phyloP scores from a whole-genome alignment of 139 green algal species.

The Closterium sp. region DNA sequence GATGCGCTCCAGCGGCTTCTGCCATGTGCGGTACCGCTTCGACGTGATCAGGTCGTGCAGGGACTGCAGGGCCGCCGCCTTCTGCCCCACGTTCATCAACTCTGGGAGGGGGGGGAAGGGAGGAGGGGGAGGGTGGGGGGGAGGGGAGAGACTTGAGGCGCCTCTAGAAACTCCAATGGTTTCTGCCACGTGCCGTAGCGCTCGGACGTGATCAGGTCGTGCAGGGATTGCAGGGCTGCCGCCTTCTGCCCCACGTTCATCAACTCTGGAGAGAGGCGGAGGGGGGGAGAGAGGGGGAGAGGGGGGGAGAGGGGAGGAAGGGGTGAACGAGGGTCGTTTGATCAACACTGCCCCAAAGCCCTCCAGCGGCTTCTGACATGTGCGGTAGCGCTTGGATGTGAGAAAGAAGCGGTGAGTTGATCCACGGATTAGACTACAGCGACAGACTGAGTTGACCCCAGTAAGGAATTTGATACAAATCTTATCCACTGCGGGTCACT shows the following conservation, averaged over 20 bases:
- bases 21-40: slow-evolving; percentile 94
- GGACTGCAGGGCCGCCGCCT: slow-evolving; percentile 75
- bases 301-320: background rate
- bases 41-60: slow-evolving; percentile 96
- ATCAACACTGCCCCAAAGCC: background rate
- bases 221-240: slow-evolving; percentile 82
- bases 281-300: background rate
- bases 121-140: background rate
- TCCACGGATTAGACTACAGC: background rate
- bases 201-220: slow-evolving; percentile 95
- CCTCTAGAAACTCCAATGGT: slow-evolving; percentile 83
- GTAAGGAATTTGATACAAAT: background rate
- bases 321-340: background rate
- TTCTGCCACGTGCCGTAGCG: slow-evolving; percentile 93
- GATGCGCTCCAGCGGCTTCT: slow-evolving; percentile 87
- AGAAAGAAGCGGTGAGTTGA: background rate
- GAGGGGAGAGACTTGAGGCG: slow-evolving; percentile 96
- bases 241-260: slow-evolving; percentile 85
- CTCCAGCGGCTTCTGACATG: background rate
- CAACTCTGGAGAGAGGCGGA: slow-evolving; percentile 65
- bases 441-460: background rate
- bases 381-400: background rate
- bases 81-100: slow-evolving; percentile 85
- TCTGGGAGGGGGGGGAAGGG: background rate
- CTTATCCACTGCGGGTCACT: too few relatives aligned